A percentile compares a stretch with the other conserved stretches of the same genome.
Evolutionary conservation across 2,329 filamentous ascomycete species (phyloP).

Genomic region (Ampelomyces quisqualis): DNA sequence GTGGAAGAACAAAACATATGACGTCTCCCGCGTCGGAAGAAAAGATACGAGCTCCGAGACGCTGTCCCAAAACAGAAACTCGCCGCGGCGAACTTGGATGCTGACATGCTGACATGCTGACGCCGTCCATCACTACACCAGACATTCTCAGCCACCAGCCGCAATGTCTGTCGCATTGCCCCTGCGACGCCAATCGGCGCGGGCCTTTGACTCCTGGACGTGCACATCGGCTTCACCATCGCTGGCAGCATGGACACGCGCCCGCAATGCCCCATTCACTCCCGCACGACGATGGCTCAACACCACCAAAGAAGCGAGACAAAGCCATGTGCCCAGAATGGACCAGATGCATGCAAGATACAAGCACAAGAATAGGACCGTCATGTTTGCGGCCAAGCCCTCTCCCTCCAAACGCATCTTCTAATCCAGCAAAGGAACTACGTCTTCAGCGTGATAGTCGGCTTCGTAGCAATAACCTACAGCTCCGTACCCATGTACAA

Average conservation of each 20-base stretch:
- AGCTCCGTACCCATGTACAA: constrained; percentile 85
- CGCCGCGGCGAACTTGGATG: constrained; percentile 29
- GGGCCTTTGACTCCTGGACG: constrained; percentile 38
- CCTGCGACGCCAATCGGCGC: constrained; percentile 18
- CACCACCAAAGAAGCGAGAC: constrained; percentile 30
- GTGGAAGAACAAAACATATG: constrained; percentile 3
- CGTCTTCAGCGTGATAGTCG: constrained; percentile 72
- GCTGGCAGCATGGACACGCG: constrained; percentile 15
- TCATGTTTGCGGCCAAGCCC: constrained; percentile 54
- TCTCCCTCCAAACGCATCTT: neutral
- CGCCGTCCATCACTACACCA: constrained; percentile 30
- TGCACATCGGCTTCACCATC: constrained; percentile 42
- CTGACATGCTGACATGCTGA: no score
- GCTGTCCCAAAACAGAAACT: constrained; percentile 30
- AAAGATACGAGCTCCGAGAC: constrained; percentile 10
- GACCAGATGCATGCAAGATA: constrained; percentile 65
- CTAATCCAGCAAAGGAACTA: constrained; percentile 60
- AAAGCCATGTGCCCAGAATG: constrained; percentile 57
- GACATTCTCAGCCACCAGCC: constrained; percentile 8
- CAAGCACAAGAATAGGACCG: constrained; percentile 66
- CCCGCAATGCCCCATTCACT: constrained; percentile 20
- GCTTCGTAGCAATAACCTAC: constrained; percentile 77
- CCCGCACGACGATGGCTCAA: constrained; percentile 36
- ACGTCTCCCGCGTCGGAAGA: constrained; percentile 3
- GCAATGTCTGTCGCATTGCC: constrained; percentile 33